phyloP scores from a whole-genome alignment of 306 rosid genomes.

The Inga laurina region DNA sequence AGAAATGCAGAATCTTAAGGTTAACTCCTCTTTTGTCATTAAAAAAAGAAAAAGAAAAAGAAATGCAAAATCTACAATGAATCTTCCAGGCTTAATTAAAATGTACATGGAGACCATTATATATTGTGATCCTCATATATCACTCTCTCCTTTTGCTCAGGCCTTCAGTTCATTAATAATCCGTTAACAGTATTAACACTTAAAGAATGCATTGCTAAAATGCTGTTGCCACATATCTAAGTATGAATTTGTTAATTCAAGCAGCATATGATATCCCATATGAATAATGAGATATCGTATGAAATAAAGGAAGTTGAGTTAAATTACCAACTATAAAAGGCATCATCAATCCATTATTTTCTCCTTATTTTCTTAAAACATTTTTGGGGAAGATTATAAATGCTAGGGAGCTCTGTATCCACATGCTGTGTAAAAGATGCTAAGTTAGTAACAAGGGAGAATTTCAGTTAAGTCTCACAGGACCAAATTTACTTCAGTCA shows the following conservation, averaged over 20 bases:
- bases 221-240: neutral
- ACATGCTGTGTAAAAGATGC: neutral
- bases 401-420: neutral
- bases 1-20: neutral
- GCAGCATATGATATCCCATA: neutral
- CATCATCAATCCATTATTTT: neutral
- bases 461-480: too few relatives aligned
- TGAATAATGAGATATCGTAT: neutral
- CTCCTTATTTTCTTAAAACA: neutral
- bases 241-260: neutral
- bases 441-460: neutral
- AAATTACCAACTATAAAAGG: neutral
- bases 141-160: neutral
- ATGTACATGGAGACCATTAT: neutral
- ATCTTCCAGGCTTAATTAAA: too few relatives aligned
- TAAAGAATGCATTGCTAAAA: neutral
- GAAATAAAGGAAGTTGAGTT: neutral
- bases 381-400: neutral
- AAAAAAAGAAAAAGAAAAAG: too few relatives aligned
- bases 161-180: neutral
- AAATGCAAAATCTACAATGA: too few relatives aligned
- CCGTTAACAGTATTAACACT: neutral
- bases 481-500: too few relatives aligned
- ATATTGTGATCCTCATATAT: neutral
- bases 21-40: too few relatives aligned